Percentiles rank a stretch among this genome's conserved stretches.
Conservation (phyloP, 1,139 yeast species). For the Pichia sp. region DNA sequence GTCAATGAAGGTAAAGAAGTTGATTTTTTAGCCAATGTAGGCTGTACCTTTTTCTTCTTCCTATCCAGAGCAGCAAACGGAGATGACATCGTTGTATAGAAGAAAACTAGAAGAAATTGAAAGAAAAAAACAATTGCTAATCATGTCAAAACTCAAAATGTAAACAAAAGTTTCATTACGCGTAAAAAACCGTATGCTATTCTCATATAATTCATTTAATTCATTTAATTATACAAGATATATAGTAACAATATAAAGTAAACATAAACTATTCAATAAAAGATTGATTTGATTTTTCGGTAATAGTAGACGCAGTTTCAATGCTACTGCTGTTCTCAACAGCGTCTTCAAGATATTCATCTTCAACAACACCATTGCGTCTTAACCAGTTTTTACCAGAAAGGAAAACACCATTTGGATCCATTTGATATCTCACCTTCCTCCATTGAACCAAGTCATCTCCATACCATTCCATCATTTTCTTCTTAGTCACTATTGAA, state of each 20-base stretch:
- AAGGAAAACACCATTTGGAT: slow-evolving; percentile 76
- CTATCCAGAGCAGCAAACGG: slow-evolving; percentile 17
- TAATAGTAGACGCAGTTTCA: neutral
- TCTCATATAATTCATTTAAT: neutral
- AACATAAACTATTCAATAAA: neutral
- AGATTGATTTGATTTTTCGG: neutral
- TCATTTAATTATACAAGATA: neutral
- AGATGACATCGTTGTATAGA: slow-evolving; percentile 6
- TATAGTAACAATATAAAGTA: neutral
- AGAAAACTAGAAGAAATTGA: neutral
- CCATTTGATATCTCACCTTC: slow-evolving; percentile 55
- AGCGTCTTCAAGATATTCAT: slow-evolving; percentile 4
- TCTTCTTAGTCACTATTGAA: slow-evolving; percentile 61
- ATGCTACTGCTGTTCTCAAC: too few species aligned
- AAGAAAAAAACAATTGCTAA: neutral
- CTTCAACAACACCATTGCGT: slow-evolving; percentile 63
- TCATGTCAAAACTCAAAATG: neutral
- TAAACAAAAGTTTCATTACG: neutral
- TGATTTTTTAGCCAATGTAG: neutral
- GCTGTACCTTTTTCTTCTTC: slow-evolving; percentile 3
- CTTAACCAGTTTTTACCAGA: slow-evolving; percentile 73
- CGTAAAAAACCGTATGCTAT: too few species aligned
- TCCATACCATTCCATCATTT: slow-evolving; percentile 76
- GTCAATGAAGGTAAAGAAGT: neutral
- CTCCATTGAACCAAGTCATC: slow-evolving; percentile 57